phyloP scores from a whole-genome alignment of 2,329 filamentous ascomycete genomes.

The Neonectria punicea region DNA sequence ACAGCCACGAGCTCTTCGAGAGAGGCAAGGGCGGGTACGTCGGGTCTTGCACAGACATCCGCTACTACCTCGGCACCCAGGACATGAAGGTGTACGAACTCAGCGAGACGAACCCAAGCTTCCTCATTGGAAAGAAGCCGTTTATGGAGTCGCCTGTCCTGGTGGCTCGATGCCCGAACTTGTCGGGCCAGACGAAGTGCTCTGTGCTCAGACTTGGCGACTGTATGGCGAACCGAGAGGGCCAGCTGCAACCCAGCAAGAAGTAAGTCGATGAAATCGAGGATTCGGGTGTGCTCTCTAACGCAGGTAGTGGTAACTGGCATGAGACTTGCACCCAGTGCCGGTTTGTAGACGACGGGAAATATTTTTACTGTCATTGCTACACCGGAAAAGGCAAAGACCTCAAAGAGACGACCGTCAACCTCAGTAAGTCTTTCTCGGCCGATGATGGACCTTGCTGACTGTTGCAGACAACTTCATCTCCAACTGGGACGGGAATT shows the following conservation, averaged over 20 bases:
- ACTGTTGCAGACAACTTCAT: slow-evolving; percentile 25
- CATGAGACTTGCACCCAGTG: slow-evolving; percentile 30
- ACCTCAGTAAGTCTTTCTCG: slow-evolving; percentile 18
- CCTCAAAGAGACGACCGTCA: slow-evolving; percentile 3
- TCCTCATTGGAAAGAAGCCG: background rate
- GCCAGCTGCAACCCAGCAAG: slow-evolving; percentile 17
- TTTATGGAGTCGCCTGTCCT: slow-evolving; percentile 30
- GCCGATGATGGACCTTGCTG: background rate
- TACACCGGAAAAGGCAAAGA: slow-evolving; percentile 6
- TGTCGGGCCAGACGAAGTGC: slow-evolving; percentile 24
- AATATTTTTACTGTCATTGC: slow-evolving; percentile 24
- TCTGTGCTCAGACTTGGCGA: slow-evolving; percentile 30
- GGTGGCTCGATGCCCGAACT: slow-evolving; percentile 24
- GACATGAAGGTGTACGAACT: slow-evolving; percentile 18
- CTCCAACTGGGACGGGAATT: slow-evolving; percentile 24
- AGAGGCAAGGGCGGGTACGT: slow-evolving; percentile 17
- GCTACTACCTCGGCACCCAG: slow-evolving; percentile 29
- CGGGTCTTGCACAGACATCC: slow-evolving; percentile 27
- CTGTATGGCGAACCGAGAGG: slow-evolving; percentile 30
- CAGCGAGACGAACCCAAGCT: background rate
- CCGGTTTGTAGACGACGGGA: background rate
- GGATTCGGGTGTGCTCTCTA: background rate
- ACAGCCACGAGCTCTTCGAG: background rate
- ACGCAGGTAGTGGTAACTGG: slow-evolving; percentile 24
- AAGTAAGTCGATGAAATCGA: background rate